A percentile compares a stretch with the other conserved stretches of the same genome.
Conservation (phyloP, 306 rosid species). For the Lathyrus oleraceus region DNA sequence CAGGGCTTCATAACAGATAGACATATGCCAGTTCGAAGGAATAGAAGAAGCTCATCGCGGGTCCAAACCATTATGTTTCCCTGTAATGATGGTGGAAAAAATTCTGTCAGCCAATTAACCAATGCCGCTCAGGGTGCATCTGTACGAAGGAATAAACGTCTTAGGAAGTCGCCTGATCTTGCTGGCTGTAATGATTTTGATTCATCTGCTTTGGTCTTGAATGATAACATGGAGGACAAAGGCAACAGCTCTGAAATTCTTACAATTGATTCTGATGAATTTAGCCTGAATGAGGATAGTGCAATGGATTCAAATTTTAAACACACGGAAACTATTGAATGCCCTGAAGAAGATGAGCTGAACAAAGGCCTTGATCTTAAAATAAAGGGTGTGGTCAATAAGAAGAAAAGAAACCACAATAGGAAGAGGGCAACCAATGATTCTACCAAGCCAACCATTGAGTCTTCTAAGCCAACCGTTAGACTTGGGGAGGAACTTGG, state of each 20-base stretch:
- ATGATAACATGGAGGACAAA: slow-evolving; percentile 69
- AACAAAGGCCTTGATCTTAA: slow-evolving; percentile 65
- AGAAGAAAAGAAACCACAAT: slow-evolving; percentile 83
- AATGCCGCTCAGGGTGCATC: slow-evolving; percentile 48
- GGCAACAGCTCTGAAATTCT: slow-evolving; percentile 69
- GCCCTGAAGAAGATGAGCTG: slow-evolving; percentile 59
- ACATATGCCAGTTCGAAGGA: slow-evolving; percentile 53
- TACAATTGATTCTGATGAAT: slow-evolving; percentile 71
- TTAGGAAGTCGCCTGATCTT: slow-evolving; percentile 62
- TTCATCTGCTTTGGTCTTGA: slow-evolving; percentile 55
- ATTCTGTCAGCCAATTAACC: slow-evolving; percentile 38
- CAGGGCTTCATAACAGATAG: slow-evolving; percentile 47
- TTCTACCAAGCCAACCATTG: slow-evolving; percentile 47
- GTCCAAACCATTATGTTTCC: slow-evolving; percentile 44
- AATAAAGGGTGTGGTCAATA: slow-evolving; percentile 59
- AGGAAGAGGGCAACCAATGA: slow-evolving; percentile 66
- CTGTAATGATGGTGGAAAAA: slow-evolving; percentile 44
- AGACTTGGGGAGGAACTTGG: slow-evolving; percentile 51
- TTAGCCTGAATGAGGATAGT: slow-evolving; percentile 74
- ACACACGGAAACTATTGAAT: slow-evolving; percentile 55
- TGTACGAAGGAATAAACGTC: slow-evolving; percentile 49
- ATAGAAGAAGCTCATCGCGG: slow-evolving; percentile 71
- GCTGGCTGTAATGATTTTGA: slow-evolving; percentile 63
- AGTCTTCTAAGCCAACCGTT: slow-evolving; percentile 45
- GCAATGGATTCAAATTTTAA: slow-evolving; percentile 69